phyloP scores from a whole-genome alignment of 257 asterid species.

The Capsicum chinense region DNA sequence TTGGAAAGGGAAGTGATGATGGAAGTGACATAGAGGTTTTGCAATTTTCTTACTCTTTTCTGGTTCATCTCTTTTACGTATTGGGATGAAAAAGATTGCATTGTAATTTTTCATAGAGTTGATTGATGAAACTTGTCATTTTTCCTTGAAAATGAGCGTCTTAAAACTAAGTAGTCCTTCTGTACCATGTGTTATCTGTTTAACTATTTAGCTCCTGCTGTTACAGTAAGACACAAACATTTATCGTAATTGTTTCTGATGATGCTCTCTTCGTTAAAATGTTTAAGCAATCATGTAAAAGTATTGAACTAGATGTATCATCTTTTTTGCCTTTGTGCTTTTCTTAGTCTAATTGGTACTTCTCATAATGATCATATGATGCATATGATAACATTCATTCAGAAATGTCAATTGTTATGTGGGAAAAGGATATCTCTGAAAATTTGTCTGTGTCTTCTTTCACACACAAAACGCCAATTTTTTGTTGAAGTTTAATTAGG shows the following conservation, averaged over 20 bases:
- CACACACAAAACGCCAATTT: too few relatives aligned
- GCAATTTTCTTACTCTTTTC: not conserved
- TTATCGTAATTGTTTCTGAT: not conserved
- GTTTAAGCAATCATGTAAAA: not conserved
- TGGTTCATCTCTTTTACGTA: not conserved
- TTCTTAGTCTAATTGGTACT: not conserved
- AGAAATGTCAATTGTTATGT: not conserved
- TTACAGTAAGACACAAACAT: not conserved
- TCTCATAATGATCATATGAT: not conserved
- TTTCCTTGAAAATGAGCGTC: not conserved
- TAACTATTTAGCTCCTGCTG: not conserved
- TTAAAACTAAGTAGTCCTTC: not conserved
- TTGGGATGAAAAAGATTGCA: not conserved
- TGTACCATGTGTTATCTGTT: too few relatives aligned
- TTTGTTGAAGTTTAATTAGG: too few relatives aligned
- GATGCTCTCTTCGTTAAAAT: not conserved
- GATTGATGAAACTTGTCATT: not conserved
- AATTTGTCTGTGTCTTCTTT: too few relatives aligned
- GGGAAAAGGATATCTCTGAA: too few relatives aligned
- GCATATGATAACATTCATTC: not conserved
- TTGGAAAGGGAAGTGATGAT: slow-evolving; percentile 71
- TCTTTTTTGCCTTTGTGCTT: not conserved
- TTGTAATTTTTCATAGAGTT: not conserved
- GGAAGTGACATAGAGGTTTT: slow-evolving; percentile 76
- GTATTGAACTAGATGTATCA: not conserved